Conservation (phyloP, 768 basidiomycete species). For the Chalciporus piperatus region DNA sequence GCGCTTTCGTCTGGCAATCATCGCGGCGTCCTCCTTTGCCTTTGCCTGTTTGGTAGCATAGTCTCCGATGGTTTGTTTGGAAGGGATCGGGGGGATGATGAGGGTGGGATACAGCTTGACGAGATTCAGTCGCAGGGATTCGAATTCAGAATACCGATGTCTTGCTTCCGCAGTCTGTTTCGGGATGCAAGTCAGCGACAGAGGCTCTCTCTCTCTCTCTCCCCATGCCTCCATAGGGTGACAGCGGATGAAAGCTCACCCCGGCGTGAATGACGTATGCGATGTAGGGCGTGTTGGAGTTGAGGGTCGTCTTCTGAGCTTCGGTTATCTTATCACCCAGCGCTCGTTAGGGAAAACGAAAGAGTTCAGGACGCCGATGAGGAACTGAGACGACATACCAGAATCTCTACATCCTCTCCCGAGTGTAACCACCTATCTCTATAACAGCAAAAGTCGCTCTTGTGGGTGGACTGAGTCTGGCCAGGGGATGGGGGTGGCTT, state of each 20-base stretch:
- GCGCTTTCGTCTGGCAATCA: conserved; percentile 90
- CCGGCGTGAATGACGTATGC: conserved; percentile 90
- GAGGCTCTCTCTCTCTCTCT: conserved; percentile 1
- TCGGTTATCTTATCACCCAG: conserved; percentile 75
- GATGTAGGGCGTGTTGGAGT: conserved; percentile 89
- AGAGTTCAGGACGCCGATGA: no score
- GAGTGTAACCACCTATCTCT: conserved; percentile 77
- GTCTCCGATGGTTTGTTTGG: conserved; percentile 92
- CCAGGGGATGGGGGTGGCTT: conserved; percentile 52
- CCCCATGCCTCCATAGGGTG: conserved; percentile 3
- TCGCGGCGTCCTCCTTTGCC: conserved; percentile 91
- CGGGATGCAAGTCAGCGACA: conserved; percentile 8
- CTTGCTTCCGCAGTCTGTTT: conserved; percentile 73
- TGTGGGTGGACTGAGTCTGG: conserved; percentile 51
- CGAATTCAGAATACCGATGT: conserved; percentile 97
- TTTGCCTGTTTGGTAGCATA: conserved; percentile 97
- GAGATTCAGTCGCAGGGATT: conserved; percentile 82
- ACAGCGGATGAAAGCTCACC: conserved; percentile 41
- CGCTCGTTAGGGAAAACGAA: conserved; percentile 12
- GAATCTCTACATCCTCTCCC: conserved; percentile 77
- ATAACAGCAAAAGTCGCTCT: conserved; percentile 76
- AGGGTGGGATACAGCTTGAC: conserved; percentile 90
- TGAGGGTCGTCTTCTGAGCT: conserved; percentile 90
- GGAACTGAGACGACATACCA: conserved; percentile 45
- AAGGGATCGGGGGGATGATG: conserved; percentile 97